A percentile compares a stretch with the other conserved stretches of the same genome.
Evolutionary conservation across 2,329 filamentous ascomycete species (phyloP).

Genomic region (Apiospora sp.): DNA sequence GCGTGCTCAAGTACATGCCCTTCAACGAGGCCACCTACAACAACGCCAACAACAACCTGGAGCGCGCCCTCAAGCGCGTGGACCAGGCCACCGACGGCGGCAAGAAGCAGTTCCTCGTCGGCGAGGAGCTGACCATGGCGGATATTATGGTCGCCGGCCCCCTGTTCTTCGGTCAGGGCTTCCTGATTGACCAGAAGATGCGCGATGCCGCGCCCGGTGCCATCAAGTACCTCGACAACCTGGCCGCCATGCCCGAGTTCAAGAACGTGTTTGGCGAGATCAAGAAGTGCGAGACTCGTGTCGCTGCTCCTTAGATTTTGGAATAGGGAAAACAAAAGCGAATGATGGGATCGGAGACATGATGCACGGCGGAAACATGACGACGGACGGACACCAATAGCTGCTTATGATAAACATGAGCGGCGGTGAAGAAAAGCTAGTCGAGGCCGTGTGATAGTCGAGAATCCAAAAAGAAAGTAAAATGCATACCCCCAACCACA

Average conservation of each 20-base stretch:
- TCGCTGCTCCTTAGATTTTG: not conserved
- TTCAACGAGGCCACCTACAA: constrained; percentile 40
- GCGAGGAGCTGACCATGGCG: constrained; percentile 47
- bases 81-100: constrained; percentile 43
- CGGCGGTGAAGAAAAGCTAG: not conserved
- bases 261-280: constrained; percentile 43
- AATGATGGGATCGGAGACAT: not conserved
- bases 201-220: constrained; percentile 43
- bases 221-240: constrained; percentile 42
- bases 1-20: constrained; percentile 39
- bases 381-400: too few species aligned
- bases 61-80: constrained; percentile 42
- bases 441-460: not conserved
- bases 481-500: not conserved
- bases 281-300: constrained; percentile 41
- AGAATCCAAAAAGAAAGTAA: constrained; percentile 14
- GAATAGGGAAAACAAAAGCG: not conserved
- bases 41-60: constrained; percentile 28
- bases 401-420: not conserved
- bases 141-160: constrained; percentile 45
- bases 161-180: constrained; percentile 36
- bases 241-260: constrained; percentile 43
- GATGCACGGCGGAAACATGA: not conserved
- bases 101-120: constrained; percentile 46
- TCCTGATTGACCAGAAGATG: constrained; percentile 46